Conservation (phyloP, 768 basidiomycete genomes). For the Albatrellus ellisii region DNA sequence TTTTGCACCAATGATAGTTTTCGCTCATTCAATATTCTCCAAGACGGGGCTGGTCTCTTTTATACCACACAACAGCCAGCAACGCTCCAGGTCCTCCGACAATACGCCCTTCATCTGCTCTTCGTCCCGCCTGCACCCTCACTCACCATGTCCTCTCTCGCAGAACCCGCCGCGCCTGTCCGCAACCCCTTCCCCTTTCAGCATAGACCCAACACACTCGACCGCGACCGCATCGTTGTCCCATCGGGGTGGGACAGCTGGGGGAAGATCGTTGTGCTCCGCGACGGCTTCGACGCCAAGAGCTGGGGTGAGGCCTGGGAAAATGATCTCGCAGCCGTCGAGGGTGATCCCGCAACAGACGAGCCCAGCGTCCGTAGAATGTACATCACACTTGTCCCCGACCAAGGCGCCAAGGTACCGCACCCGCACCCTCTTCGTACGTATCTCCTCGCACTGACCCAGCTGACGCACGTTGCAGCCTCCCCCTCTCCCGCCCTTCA, state of each 20-base stretch:
- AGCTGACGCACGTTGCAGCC: conserved; percentile 26
- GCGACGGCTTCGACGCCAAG: conserved; percentile 85
- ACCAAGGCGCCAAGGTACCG: conserved; percentile 61
- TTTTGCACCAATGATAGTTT: conserved; percentile 2
- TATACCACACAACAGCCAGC: conserved; percentile 77
- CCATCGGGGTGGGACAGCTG: conserved; percentile 98
- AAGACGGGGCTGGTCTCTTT: conserved; percentile 87
- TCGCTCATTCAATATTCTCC: neutral
- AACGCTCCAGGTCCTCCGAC: conserved; percentile 63
- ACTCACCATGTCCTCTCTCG: conserved; percentile 19
- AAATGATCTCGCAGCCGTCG: conserved; percentile 34
- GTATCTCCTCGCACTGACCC: neutral
- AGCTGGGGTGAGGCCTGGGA: conserved; percentile 75
- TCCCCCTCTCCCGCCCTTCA: conserved; percentile 59
- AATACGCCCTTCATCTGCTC: conserved; percentile 74
- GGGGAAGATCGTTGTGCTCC: conserved; percentile 85
- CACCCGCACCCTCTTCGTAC: neutral
- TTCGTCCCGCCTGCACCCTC: conserved; percentile 63
- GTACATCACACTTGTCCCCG: conserved; percentile 61
- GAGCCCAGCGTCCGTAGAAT: conserved; percentile 48
- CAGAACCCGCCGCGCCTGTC: conserved; percentile 32
- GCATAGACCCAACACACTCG: conserved; percentile 81
- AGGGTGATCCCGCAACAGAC: conserved; percentile 26
- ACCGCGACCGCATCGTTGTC: conserved; percentile 84
- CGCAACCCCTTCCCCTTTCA: conserved; percentile 81